Evolutionary conservation across 345 rosid genomes (phyloP).

Genomic region (Lenwebbia sp.): DNA sequence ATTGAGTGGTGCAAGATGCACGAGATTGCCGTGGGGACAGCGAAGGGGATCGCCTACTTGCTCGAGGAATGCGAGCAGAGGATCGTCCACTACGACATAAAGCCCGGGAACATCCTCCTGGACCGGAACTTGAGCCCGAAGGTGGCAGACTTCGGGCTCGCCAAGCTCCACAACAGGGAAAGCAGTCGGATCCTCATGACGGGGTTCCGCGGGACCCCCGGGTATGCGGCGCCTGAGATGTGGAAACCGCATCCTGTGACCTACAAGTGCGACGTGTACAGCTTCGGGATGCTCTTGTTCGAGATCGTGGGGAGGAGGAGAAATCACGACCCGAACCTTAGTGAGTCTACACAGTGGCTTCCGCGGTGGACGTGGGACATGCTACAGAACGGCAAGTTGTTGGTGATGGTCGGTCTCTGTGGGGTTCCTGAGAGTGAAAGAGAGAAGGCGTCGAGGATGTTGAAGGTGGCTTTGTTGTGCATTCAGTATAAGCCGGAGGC

Average conservation of each 20-base stretch:
- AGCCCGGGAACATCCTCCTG: conserved; percentile 15
- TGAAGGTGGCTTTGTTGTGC: background rate
- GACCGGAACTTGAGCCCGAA: conserved; percentile 2
- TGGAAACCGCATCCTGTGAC: background rate
- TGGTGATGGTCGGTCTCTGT: background rate
- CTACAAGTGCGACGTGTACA: conserved; percentile 15
- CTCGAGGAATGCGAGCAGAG: conserved; percentile 11
- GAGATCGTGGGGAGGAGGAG: conserved; percentile 2
- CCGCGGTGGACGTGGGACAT: background rate
- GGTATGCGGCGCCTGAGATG: background rate
- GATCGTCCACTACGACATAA: conserved; percentile 19
- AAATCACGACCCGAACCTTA: background rate
- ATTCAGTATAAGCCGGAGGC: background rate
- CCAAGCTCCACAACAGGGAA: conserved; percentile 1
- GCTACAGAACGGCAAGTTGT: background rate
- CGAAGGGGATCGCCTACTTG: conserved; percentile 8
- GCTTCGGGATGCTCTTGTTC: conserved; percentile 13
- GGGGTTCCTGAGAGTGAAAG: background rate
- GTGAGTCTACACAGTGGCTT: background rate
- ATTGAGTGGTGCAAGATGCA: background rate
- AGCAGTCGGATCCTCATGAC: background rate
- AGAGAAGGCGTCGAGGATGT: background rate
- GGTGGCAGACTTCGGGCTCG: conserved; percentile 17
- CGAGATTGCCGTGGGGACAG: conserved; percentile 3
- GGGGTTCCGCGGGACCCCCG: background rate